Base-by-base conservation (phyloP, 208 protist species). In the Acanthamoeba lenticulata region DNA sequence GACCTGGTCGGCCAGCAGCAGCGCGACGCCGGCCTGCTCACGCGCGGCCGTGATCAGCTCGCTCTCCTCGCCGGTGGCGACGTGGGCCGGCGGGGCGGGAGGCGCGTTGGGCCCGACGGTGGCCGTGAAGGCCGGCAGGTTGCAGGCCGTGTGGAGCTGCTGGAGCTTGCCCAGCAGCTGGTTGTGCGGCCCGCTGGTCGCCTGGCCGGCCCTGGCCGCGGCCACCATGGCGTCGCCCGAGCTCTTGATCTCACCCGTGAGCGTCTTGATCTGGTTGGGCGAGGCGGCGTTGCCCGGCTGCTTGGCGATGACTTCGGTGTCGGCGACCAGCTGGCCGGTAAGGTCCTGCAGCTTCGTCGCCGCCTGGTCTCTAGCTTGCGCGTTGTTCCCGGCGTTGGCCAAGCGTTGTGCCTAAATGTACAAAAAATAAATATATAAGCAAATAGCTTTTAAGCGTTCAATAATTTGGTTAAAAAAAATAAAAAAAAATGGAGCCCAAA, bases 11-110 rank as follows among this genome's bases (percentile, higher is more conserved):
- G 69, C 69, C 11, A 79, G 69, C 69, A 21, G 24, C 11, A 79
- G 69, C 7, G 69, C 69, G 15, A 79, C 69, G 11, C 40, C 69
- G 69, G 69, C 69, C 69, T 79, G 69, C 40, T 79, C 69, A 3
- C 69, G 5, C 40, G 69, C 69, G 27, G 69, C 69, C 5, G 36
- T 29, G 38, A 79, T 79, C 21, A 79, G 69, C 69, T 79, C 69
- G 69, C 69, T 79, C 69, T 79, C 69, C 69, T 79, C 69, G 3
- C 69, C 69, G 15, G 69, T 79, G 38, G 69, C 69, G 27, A 79
- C 69, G 69, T 79, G 69, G 1, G 69, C 40, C 6, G 69, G 69
- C 40, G 69, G 7, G 24, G 69, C 69, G 27, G 60, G 69, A 21
- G 5, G 15, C 15, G 38, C 40, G 38, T 44, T 24, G 38, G 69